These are phyloP conservation scores for Exidia glandulosa DNA, from an alignment of 768 basidiomycete species.

Conservation along the genomic window DNA sequence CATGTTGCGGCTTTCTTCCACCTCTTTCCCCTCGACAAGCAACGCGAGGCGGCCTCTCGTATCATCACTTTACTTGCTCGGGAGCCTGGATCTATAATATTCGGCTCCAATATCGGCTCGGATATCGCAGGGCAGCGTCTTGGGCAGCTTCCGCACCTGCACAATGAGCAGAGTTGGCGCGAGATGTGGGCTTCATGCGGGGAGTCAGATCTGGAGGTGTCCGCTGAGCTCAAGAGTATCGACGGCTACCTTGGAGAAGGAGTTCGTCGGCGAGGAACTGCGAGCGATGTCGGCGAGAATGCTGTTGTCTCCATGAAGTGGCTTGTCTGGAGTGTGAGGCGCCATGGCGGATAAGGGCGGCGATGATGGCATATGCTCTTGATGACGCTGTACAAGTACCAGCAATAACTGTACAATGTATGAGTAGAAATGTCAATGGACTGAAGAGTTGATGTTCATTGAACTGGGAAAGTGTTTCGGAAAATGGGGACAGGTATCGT, in stretches of 20 bases:
- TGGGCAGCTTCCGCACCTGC: background rate
- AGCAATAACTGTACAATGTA: too few species aligned
- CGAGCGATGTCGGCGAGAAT: background rate
- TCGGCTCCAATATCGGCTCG: constrained; percentile 6
- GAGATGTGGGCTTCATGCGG: background rate
- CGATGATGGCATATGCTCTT: too few species aligned
- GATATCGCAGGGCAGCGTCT: background rate
- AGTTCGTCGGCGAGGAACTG: background rate
- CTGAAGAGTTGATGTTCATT: too few species aligned
- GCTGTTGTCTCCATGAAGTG: background rate
- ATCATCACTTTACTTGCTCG: background rate
- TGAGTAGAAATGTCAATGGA: too few species aligned
- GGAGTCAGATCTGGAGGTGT: background rate
- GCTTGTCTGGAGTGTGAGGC: background rate
- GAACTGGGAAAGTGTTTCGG: too few species aligned
- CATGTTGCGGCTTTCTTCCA: constrained; percentile 7
- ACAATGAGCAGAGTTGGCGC: background rate
- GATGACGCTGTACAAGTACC: too few species aligned
- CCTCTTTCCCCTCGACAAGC: constrained; percentile 3
- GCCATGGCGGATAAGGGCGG: background rate
- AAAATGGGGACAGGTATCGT: too few species aligned
- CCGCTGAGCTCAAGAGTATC: background rate
- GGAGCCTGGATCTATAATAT: constrained; percentile 4
- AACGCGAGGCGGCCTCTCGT: background rate
- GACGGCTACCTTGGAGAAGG: background rate